Percentiles rank a stretch among this genome's conserved stretches.
Evolutionary conservation across 306 rosid genomes (phyloP).

Genomic region (Malus orientalis): DNA sequence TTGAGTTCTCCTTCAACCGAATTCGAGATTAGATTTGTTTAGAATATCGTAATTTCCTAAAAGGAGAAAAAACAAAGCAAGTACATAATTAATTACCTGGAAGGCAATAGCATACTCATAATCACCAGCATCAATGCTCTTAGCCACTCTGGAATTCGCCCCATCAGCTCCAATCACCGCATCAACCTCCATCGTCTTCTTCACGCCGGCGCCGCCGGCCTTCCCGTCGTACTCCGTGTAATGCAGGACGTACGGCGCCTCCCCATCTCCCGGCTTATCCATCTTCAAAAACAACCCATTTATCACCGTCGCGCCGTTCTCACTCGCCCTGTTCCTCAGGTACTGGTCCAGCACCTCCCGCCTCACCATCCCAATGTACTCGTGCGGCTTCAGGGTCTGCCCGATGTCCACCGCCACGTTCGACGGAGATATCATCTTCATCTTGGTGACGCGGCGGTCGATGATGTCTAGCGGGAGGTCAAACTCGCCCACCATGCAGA

Average conservation of each 20-base stretch:
- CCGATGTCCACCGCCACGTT: slow-evolving; percentile 96
- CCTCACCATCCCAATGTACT: slow-evolving; percentile 93
- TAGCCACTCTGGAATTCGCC: slow-evolving; percentile 91
- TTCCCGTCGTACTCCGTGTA: slow-evolving; percentile 63
- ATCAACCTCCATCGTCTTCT: slow-evolving; percentile 70
- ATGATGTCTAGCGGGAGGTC: slow-evolving; percentile 81
- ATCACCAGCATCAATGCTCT: slow-evolving; percentile 85
- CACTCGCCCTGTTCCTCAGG: slow-evolving; percentile 60
- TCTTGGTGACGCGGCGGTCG: slow-evolving; percentile 88
- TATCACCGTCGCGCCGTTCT: slow-evolving; percentile 69
- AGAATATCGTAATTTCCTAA: too few species aligned
- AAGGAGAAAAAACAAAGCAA: not conserved
- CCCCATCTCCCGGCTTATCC: slow-evolving; percentile 54
- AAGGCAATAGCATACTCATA: slow-evolving; percentile 95
- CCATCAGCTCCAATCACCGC: slow-evolving; percentile 98
- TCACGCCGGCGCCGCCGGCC: slow-evolving; percentile 64
- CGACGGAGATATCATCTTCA: slow-evolving; percentile 99
- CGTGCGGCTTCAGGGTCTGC: slow-evolving; percentile 76
- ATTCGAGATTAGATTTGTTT: not conserved
- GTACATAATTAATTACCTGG: slow-evolving; percentile 40
- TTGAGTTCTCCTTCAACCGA: not conserved
- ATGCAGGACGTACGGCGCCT: slow-evolving; percentile 68
- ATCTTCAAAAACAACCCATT: slow-evolving; percentile 83
- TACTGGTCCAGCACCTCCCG: slow-evolving; percentile 83
- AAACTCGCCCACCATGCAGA: slow-evolving; percentile 96